A percentile compares a stretch with the other conserved stretches of the same genome.
Evolutionary conservation across 148 eudicot species (phyloP).

Genomic region (Fagopyrum homotropicum): DNA sequence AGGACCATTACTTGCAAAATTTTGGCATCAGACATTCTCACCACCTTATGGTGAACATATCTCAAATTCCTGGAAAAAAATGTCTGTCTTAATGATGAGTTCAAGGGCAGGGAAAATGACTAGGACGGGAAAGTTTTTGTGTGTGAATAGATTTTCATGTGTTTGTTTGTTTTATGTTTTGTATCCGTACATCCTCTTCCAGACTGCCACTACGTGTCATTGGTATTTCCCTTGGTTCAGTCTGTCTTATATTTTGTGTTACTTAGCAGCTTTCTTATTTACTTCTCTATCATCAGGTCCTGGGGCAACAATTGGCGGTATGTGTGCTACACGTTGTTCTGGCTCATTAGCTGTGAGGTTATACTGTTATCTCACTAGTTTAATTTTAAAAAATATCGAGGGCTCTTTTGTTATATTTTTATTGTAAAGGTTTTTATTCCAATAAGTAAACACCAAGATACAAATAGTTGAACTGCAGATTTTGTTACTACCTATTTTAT

Average conservation of each 20-base stretch:
- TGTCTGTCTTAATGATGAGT: background rate
- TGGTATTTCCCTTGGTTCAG: background rate
- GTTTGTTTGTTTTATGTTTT: background rate
- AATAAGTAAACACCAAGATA: background rate
- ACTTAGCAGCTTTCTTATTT: conserved; percentile 3
- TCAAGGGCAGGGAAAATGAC: background rate
- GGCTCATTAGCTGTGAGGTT: conserved; percentile 98
- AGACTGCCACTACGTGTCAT: background rate
- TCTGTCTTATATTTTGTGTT: background rate
- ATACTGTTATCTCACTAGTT: background rate
- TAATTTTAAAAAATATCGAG: background rate
- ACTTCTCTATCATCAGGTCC: conserved; percentile 50
- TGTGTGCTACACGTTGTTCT: conserved; percentile 99
- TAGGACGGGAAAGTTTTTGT: background rate
- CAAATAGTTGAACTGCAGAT: background rate
- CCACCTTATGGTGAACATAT: background rate
- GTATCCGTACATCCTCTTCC: background rate
- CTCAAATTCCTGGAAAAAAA: background rate
- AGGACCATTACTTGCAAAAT: background rate
- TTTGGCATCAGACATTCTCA: background rate
- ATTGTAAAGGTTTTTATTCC: background rate
- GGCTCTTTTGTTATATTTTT: background rate
- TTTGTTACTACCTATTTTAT: background rate
- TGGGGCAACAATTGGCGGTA: conserved; percentile 98
- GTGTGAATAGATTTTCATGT: background rate